These are phyloP conservation scores for Termitomyces sp. DNA, from an alignment of 768 basidiomycete genomes.

Conservation along the genomic window DNA sequence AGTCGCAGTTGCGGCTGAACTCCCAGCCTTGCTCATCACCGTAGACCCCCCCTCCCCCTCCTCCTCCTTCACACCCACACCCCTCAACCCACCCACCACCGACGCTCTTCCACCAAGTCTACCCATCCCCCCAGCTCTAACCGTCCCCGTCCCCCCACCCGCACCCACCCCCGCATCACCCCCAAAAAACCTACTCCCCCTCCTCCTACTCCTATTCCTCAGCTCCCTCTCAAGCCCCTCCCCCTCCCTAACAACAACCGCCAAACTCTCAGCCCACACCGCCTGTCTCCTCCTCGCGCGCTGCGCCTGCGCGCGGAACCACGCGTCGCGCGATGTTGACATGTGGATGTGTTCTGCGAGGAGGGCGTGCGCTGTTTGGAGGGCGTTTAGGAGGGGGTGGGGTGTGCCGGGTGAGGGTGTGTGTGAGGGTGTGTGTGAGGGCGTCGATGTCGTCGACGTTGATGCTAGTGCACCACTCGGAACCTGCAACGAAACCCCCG, in stretches of 20 bases:
- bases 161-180: conserved; percentile 31
- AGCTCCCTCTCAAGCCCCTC: conserved; percentile 82
- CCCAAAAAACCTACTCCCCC: conserved; percentile 60
- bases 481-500: too few species aligned
- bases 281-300: conserved; percentile 61
- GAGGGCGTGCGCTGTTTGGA: conserved; percentile 38
- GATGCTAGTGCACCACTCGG: too few species aligned
- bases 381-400: too few species aligned
- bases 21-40: too few species aligned
- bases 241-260: conserved; percentile 82
- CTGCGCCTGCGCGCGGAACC: conserved; percentile 65
- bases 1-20: too few species aligned
- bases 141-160: conserved; percentile 6
- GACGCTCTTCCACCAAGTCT: conserved; percentile 24
- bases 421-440: too few species aligned
- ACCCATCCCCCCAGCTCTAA: too few species aligned
- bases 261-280: conserved; percentile 90
- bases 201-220: conserved; percentile 52
- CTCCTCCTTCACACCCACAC: conserved; percentile 9
- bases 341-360: conserved; percentile 70
- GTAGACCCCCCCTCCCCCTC: too few species aligned
- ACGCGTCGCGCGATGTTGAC: conserved; percentile 76
- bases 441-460: background rate
- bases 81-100: conserved; percentile 9
- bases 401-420: too few species aligned